A percentile compares a stretch with the other conserved stretches of the same genome.
phyloP scores from a whole-genome alignment of 306 rosid genomes.

The Prunus kanzakura region DNA sequence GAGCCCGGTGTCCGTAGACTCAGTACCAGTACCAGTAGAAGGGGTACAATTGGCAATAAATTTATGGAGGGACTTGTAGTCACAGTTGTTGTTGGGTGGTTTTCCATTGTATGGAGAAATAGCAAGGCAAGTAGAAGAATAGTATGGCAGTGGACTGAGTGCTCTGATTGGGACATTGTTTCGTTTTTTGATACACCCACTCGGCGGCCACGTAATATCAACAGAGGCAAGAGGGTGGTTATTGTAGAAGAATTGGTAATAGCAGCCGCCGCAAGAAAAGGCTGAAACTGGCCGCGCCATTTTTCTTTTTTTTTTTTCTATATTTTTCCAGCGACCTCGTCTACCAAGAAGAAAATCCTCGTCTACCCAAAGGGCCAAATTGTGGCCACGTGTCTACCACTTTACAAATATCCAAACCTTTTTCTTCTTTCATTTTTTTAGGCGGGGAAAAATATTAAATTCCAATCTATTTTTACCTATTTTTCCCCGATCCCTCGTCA shows the following conservation, averaged over 20 bases:
- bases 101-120: not conserved
- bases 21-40: not conserved
- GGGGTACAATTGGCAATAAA: slow-evolving; percentile 20
- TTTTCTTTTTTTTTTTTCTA: not conserved
- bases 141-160: not conserved
- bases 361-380: too few species aligned
- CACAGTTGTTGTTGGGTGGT: not conserved
- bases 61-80: not conserved
- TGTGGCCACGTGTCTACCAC: not conserved
- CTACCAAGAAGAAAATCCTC: not conserved
- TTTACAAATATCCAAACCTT: too few species aligned
- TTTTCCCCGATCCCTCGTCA: too few species aligned
- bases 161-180: not conserved
- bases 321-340: not conserved
- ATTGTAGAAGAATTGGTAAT: not conserved
- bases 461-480: too few species aligned
- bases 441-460: too few species aligned
- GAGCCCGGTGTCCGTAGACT: slow-evolving; percentile 24
- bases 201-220: not conserved
- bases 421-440: too few species aligned
- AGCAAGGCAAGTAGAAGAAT: not conserved
- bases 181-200: not conserved
- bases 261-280: not conserved
- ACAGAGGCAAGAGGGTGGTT: not conserved
- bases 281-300: not conserved